phyloP scores from a whole-genome alignment of 2,329 filamentous ascomycete genomes.

The Davidsoniella neocaledoniae region DNA sequence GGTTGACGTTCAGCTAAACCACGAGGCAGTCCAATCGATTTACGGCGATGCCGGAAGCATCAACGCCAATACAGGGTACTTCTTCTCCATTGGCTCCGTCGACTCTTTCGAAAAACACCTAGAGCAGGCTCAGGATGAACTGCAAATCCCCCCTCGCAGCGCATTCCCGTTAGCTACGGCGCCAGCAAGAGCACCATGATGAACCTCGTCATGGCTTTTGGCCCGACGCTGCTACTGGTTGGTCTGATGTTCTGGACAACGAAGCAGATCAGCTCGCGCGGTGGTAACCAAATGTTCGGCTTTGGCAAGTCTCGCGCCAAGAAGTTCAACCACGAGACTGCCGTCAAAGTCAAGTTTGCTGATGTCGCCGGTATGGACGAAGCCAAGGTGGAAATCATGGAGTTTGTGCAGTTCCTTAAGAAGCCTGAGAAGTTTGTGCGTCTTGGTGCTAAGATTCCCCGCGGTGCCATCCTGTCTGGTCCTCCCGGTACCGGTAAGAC shows the following conservation, averaged over 20 bases:
- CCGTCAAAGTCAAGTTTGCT: slow-evolving; percentile 90
- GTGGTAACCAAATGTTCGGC: slow-evolving; percentile 71
- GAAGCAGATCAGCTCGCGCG: slow-evolving; percentile 53
- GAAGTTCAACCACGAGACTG: slow-evolving; percentile 92
- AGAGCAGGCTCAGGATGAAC: slow-evolving; percentile 73
- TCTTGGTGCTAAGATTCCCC: slow-evolving; percentile 92
- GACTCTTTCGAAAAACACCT: slow-evolving; percentile 83
- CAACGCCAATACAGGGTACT: slow-evolving; percentile 59
- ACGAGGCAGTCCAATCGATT: slow-evolving; percentile 51
- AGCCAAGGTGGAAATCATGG: slow-evolving; percentile 96
- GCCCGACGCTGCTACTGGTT: slow-evolving; percentile 72
- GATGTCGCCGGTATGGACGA: slow-evolving; percentile 98
- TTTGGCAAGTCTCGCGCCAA: slow-evolving; percentile 94
- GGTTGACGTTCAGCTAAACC: slow-evolving; percentile 67
- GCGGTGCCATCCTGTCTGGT: slow-evolving; percentile 91
- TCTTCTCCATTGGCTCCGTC: slow-evolving; percentile 88
- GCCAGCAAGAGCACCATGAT: slow-evolving; percentile 48
- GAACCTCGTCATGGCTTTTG: slow-evolving; percentile 60
- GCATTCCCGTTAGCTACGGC: slow-evolving; percentile 84
- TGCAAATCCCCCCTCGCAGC: slow-evolving; percentile 76
- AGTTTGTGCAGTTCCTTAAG: slow-evolving; percentile 95
- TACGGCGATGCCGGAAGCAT: slow-evolving; percentile 57
- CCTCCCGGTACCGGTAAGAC: slow-evolving; percentile 98
- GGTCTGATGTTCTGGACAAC: slow-evolving; percentile 68
- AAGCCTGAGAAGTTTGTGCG: slow-evolving; percentile 84